Base-by-base conservation (phyloP, 140 eudicot genomes). In the Eryngium alpinum region DNA sequence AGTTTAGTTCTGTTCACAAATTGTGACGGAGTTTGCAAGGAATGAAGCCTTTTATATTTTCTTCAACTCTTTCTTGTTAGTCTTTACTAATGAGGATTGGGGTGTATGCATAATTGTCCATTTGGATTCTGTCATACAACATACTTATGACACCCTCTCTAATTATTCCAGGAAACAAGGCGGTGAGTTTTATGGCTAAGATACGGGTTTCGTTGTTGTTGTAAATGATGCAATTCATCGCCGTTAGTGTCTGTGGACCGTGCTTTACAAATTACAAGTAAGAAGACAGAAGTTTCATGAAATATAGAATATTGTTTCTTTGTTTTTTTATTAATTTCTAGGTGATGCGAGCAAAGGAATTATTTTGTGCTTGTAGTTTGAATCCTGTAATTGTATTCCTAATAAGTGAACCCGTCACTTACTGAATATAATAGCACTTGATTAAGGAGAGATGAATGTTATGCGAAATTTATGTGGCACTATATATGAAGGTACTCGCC, bases 231-330 rank as follows among this genome's bases (percentile, higher is more conserved):
- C 65, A 44, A 79, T 79, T 86, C 91, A 65, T 62, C 76, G 21
- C 96, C 97, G 62, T 76, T 79, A 60, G 51, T 85, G 71, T 88
- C 81, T 80, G 88, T 89, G 70, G 96, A 92, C 83, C 85, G 60
- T 44, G 77, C 57, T 70, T 80, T 92, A 79, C 88, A 91, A 71
- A 96, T 92, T 90, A 87, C 84, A 66, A 24, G 69, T 67, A n/a
- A n/a, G n/a, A n/a, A n/a, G n/a, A n/a, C n/a, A n/a, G n/a, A n/a
- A n/a, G n/a, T n/a, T n/a, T 28, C 69, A 69, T 82, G 16, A 51
- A 32, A 31, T 53, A 66, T 27, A 51, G 32, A 77, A 50, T 21
- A 49, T 28, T 19, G 29, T 44, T 51, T 69, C 10, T 28, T 49
- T 46, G 16, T 72, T 72, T 33, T 34, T 56, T 27, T 34, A 28